A percentile compares a stretch with the other conserved stretches of the same genome.
Conservation (phyloP, 202 grass and related monocot species). For the Setaria italica region DNA sequence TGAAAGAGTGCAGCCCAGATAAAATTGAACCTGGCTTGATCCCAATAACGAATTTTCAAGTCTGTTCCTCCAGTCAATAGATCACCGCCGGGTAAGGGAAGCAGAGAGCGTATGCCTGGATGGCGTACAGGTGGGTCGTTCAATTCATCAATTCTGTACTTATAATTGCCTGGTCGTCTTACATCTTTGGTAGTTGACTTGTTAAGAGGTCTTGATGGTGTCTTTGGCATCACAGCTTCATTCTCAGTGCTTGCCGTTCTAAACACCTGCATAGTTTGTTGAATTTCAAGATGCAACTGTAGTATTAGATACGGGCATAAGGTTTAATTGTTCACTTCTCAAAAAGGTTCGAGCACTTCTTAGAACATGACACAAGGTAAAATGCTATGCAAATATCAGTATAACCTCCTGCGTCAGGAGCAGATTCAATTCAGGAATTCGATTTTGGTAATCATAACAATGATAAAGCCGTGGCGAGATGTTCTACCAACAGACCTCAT, state of each 20-base stretch:
- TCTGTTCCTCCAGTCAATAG: conserved; percentile 89
- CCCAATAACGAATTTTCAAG: conserved; percentile 95
- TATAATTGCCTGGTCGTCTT: conserved; percentile 64
- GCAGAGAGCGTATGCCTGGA: conserved; percentile 78
- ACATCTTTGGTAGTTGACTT: conserved; percentile 67
- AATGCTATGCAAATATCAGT: background rate
- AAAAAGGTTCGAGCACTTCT: background rate
- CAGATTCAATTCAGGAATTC: conserved; percentile 29
- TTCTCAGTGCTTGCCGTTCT: conserved; percentile 79
- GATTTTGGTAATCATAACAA: background rate
- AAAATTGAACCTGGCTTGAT: conserved; percentile 80
- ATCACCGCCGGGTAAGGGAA: conserved; percentile 90
- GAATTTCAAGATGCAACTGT: conserved; percentile 26
- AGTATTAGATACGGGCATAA: conserved; percentile 11
- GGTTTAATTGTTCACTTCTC: background rate
- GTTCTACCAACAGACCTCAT: conserved; percentile 13
- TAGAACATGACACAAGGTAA: conserved; percentile 27
- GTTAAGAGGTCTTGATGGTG: conserved; percentile 59
- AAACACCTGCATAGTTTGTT: conserved; percentile 70
- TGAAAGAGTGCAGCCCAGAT: conserved; percentile 22
- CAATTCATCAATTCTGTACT: conserved; percentile 93
- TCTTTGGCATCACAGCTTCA: conserved; percentile 65
- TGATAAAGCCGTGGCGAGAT: background rate
- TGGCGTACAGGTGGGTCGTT: conserved; percentile 69
- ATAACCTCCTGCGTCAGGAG: background rate